Conservation (phyloP, 305 asterid species). For the Fraxinus albicans region DNA sequence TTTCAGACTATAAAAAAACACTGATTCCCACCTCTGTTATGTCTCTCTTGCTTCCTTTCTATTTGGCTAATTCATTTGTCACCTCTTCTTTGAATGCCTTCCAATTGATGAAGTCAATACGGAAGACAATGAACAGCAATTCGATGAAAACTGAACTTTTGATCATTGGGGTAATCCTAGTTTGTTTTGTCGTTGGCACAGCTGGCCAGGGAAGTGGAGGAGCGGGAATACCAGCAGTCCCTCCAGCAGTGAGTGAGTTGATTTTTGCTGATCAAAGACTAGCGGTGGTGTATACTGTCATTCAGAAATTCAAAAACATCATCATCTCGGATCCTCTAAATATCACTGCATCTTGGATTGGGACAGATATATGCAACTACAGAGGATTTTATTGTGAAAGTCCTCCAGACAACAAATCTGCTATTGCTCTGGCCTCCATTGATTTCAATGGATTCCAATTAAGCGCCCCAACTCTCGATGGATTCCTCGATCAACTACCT, state of each 20-base stretch:
- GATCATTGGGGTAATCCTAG: conserved; percentile 13
- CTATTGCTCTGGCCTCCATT: conserved; percentile 64
- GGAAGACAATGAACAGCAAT: conserved; percentile 1
- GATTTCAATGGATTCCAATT: conserved; percentile 77
- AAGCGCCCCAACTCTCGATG: conserved; percentile 52
- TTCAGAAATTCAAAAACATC: conserved; percentile 56
- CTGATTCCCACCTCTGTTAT: neutral
- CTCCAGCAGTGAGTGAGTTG: conserved; percentile 22
- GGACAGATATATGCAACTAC: conserved; percentile 60
- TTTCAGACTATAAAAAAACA: neutral
- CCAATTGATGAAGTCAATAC: neutral
- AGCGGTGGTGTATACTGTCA: conserved; percentile 53
- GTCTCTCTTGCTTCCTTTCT: neutral
- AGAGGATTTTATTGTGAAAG: conserved; percentile 63
- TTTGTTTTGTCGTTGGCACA: neutral
- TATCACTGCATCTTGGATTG: conserved; percentile 60
- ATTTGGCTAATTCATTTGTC: neutral
- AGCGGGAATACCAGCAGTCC: conserved; percentile 9
- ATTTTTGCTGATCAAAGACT: conserved; percentile 59
- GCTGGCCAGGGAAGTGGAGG: neutral
- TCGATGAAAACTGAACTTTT: neutral
- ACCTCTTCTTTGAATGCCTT: neutral
- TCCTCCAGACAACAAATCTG: conserved; percentile 77
- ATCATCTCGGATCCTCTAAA: conserved; percentile 61
- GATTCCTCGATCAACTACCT: conserved; percentile 66